phyloP scores from a whole-genome alignment of 495 filamentous ascomycete species.

The Daldinia vernicosa region DNA sequence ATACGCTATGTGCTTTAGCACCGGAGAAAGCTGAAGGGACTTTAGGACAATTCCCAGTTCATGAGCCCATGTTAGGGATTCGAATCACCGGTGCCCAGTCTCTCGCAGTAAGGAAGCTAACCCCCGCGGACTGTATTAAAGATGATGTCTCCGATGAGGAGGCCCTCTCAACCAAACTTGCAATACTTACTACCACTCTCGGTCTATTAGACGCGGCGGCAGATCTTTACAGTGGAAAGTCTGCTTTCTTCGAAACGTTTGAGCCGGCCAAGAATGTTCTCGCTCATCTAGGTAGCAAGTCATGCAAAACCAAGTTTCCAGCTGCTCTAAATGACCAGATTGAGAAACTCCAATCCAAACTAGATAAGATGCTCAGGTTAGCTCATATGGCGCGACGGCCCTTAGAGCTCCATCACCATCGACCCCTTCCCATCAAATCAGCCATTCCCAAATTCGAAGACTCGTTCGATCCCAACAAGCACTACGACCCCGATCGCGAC shows the following conservation, averaged over 20 bases:
- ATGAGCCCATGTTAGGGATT: constrained; percentile 63
- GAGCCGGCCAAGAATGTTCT: constrained; percentile 65
- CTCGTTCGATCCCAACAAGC: constrained; percentile 89
- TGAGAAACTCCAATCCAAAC: constrained; percentile 52
- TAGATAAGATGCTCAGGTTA: constrained; percentile 62
- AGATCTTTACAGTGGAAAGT: constrained; percentile 69
- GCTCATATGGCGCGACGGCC: constrained; percentile 74
- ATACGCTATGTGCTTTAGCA: constrained; percentile 74
- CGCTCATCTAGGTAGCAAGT: constrained; percentile 59
- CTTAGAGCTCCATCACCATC: constrained; percentile 88
- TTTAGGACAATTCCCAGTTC: constrained; percentile 68
- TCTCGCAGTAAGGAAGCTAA: constrained; percentile 52
- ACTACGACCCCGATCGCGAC: constrained; percentile 93
- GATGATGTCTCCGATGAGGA: constrained; percentile 46
- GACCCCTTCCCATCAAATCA: constrained; percentile 84
- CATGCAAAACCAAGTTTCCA: constrained; percentile 61
- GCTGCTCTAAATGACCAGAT: constrained; percentile 47
- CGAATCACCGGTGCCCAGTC: constrained; percentile 56
- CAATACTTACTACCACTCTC: constrained; percentile 65
- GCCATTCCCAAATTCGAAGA: constrained; percentile 97
- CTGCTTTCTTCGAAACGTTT: constrained; percentile 80
- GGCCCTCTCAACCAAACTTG: constrained; percentile 60
- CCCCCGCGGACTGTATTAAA: constrained; percentile 62
- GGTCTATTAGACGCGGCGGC: constrained; percentile 67
- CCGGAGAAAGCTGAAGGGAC: constrained; percentile 57